These are phyloP conservation scores for Pyracantha coccinea DNA, from an alignment of 331 rosid species.

Conservation along the genomic window DNA sequence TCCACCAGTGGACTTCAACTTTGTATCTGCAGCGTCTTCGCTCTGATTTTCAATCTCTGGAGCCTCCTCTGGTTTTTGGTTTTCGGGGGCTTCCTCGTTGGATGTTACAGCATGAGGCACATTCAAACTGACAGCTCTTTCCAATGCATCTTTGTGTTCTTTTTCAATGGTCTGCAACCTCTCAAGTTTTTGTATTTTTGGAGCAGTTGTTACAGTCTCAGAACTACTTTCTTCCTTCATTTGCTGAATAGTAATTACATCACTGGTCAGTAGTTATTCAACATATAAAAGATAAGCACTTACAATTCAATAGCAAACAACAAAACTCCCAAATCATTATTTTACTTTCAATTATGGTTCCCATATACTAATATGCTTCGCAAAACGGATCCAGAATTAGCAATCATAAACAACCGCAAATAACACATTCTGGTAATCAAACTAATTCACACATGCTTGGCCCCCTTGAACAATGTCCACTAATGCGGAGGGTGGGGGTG, in stretches of 20 bases:
- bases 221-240: constrained; percentile 34
- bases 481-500: neutral
- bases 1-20: constrained; percentile 27
- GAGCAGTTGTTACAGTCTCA: constrained; percentile 40
- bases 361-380: neutral
- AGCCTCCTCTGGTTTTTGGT: constrained; percentile 22
- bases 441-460: neutral
- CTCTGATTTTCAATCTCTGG: constrained; percentile 13
- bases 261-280: neutral
- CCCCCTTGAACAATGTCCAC: neutral
- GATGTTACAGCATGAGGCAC: constrained; percentile 57
- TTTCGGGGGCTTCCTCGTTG: constrained; percentile 16
- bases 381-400: neutral
- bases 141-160: constrained; percentile 74
- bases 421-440: neutral
- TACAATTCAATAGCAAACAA: constrained; percentile 4
- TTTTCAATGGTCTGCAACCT: constrained; percentile 58
- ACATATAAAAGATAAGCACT: neutral
- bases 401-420: neutral
- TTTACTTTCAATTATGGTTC: neutral
- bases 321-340: neutral
- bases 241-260: constrained; percentile 18
- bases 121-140: constrained; percentile 75
- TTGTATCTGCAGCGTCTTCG: constrained; percentile 4
- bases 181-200: constrained; percentile 43